Evolutionary conservation across 352 stramenopile species (phyloP).

Genomic region (Phytophthora lateralis): DNA sequence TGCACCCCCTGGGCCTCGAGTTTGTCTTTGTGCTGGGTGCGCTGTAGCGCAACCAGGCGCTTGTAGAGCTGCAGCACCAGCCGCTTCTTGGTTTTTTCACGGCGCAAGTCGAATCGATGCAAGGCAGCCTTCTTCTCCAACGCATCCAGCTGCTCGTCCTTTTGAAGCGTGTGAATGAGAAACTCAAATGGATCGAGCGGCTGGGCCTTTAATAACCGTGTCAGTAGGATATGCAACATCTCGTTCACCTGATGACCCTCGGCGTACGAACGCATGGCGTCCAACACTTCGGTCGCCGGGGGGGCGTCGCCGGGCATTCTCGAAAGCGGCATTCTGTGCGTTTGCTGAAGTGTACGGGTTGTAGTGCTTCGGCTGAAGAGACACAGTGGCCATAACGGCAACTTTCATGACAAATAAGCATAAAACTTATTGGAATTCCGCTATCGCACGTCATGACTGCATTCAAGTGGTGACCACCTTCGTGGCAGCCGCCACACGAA

Average conservation of each 20-base stretch:
- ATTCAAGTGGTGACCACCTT: slow-evolving; percentile 14
- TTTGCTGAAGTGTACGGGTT: background rate
- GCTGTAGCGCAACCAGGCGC: slow-evolving; percentile 60
- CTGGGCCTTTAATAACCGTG: slow-evolving; percentile 60
- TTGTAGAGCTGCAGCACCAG: slow-evolving; percentile 59
- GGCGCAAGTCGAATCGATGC: slow-evolving; percentile 61
- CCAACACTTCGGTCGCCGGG: slow-evolving; percentile 42
- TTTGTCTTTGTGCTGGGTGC: slow-evolving; percentile 45
- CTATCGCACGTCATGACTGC: background rate
- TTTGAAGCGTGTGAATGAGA: slow-evolving; percentile 59
- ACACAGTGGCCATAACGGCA: slow-evolving; percentile 8
- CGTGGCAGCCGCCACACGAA: slow-evolving; percentile 12
- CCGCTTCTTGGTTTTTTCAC: slow-evolving; percentile 65
- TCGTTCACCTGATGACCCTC: slow-evolving; percentile 63
- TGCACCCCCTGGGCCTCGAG: slow-evolving; percentile 28
- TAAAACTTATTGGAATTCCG: background rate
- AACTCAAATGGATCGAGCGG: slow-evolving; percentile 73
- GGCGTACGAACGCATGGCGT: slow-evolving; percentile 67
- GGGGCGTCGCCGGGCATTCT: slow-evolving; percentile 16
- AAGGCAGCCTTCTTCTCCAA: slow-evolving; percentile 50
- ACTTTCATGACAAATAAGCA: background rate
- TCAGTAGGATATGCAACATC: slow-evolving; percentile 68
- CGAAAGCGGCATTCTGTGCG: background rate
- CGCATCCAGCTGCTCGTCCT: slow-evolving; percentile 58
- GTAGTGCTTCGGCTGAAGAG: slow-evolving; percentile 7